phyloP scores from a whole-genome alignment of 257 asterid genomes.

The Petrea volubilis region DNA sequence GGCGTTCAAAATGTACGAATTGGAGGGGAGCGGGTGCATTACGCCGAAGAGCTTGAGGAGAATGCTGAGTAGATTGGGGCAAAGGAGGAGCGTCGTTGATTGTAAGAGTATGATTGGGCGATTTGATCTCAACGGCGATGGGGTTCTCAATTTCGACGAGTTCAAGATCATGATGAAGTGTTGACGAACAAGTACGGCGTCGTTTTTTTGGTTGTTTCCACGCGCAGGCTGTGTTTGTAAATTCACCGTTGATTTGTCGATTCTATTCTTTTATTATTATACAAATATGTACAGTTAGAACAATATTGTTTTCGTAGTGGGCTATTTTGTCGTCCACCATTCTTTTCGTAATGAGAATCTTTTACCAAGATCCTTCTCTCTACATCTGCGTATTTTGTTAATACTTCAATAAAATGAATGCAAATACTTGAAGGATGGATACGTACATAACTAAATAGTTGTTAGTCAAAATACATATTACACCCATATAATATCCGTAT shows the following conservation, averaged over 20 bases:
- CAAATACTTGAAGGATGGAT: too few relatives aligned
- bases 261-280: too few relatives aligned
- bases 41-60: conserved; percentile 60
- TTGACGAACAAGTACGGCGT: background rate
- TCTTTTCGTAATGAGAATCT: too few relatives aligned
- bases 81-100: conserved; percentile 43
- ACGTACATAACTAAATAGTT: too few relatives aligned
- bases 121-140: conserved; percentile 70
- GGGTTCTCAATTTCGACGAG: conserved; percentile 61
- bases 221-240: background rate
- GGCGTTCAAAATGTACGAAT: conserved; percentile 65
- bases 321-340: too few relatives aligned
- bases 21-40: conserved; percentile 54
- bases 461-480: too few relatives aligned
- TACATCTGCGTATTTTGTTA: too few relatives aligned
- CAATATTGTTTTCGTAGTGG: too few relatives aligned
- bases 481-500: too few relatives aligned
- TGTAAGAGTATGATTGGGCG: conserved; percentile 55
- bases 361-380: too few relatives aligned
- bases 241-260: background rate
- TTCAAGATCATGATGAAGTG: conserved; percentile 65
- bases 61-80: conserved; percentile 64
- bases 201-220: background rate
- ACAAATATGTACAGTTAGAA: too few relatives aligned
- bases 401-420: too few relatives aligned